These are phyloP conservation scores for Neoboletus brunneissimus DNA, from an alignment of 768 basidiomycete genomes.

Conservation along the genomic window DNA sequence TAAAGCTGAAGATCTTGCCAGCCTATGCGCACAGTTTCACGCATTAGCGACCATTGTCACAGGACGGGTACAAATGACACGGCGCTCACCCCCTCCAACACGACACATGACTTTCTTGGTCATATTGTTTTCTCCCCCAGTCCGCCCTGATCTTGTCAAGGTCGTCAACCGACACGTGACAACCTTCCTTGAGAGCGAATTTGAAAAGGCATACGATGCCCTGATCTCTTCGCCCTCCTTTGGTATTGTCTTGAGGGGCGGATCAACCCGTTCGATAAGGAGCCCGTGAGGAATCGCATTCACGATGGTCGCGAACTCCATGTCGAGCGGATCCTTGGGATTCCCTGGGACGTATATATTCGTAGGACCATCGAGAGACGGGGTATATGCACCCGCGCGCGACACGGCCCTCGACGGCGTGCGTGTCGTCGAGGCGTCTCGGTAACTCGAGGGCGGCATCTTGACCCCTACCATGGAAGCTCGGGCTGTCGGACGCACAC, in stretches of 20 bases:
- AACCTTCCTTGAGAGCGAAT: conserved; percentile 65
- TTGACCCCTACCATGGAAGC: conserved; percentile 40
- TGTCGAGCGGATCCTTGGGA: conserved; percentile 75
- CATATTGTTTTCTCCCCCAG: conserved; percentile 39
- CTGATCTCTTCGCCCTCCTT: conserved; percentile 76
- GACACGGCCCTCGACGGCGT: conserved; percentile 65
- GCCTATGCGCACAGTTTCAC: conserved; percentile 37
- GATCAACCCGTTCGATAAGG: conserved; percentile 76
- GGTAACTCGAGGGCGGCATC: conserved; percentile 75
- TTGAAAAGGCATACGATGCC: conserved; percentile 83
- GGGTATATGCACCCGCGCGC: conserved; percentile 63
- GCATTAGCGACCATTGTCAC: conserved; percentile 1
- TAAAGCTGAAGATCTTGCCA: conserved; percentile 81
- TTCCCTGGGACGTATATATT: conserved; percentile 67
- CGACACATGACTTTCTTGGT: conserved; percentile 90
- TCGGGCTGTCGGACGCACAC: conserved; percentile 38
- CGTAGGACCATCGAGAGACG: conserved; percentile 49
- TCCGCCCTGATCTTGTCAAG: conserved; percentile 55
- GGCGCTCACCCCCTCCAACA: conserved; percentile 73
- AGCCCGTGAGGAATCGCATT: conserved; percentile 79
- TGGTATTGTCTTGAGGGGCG: conserved; percentile 61
- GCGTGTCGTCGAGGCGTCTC: conserved; percentile 53
- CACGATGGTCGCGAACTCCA: conserved; percentile 70
- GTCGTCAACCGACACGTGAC: conserved; percentile 81
- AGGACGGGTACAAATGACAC: not conserved